Base-by-base conservation (phyloP, 2,329 filamentous ascomycete species). In the Fusarium nanum region DNA sequence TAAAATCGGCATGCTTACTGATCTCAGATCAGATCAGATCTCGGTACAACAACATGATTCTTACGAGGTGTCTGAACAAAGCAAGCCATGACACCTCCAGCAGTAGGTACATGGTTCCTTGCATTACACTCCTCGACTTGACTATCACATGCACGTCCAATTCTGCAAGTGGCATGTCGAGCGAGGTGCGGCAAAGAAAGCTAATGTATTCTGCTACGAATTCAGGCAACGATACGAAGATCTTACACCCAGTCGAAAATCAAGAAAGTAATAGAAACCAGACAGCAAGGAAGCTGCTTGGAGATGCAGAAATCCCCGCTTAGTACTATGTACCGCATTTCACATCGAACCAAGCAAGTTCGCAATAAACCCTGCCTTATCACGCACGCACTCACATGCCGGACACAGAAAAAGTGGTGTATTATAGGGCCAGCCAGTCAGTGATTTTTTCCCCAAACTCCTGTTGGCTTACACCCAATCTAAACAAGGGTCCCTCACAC, bases 341-440 rank as follows among this genome's bases (percentile, higher is more conserved):
- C 20, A 23, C 53, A 48, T 53, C 64, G 40, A 60, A 68, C 61
- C 58, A 49, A 57, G 44, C 28, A 23, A 44, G 46, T 53, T 68
- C 49, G 56, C 63, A 68, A 71, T 60, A 65, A 52, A 48, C 58
- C 67, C 40, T 67, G 55, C 37, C 49, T 67, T 70, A 68, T 68
- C 67, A 70, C 67, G 58, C 48, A 64, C 42, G 20, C 23, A 54
- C 52, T 62, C 34, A 53, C 59, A 54, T 68, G 64, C 62, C 40
- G 47, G 37, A 50, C 55, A 49, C 44, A 56, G 45, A 60, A 45
- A 48, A 22, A 49, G 40, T 44, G 44, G 56, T 67, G 49, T 45
- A 40, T 58, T 52, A 37, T 67, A 66, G 58, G 49, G 49, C 58
- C 34, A 52, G 32, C 42, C 64, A 68, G 34, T 54, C 12, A 28